Evolutionary conservation across 2,329 filamentous ascomycete genomes (phyloP).

Genomic region (Neocatenulostroma microsporum): DNA sequence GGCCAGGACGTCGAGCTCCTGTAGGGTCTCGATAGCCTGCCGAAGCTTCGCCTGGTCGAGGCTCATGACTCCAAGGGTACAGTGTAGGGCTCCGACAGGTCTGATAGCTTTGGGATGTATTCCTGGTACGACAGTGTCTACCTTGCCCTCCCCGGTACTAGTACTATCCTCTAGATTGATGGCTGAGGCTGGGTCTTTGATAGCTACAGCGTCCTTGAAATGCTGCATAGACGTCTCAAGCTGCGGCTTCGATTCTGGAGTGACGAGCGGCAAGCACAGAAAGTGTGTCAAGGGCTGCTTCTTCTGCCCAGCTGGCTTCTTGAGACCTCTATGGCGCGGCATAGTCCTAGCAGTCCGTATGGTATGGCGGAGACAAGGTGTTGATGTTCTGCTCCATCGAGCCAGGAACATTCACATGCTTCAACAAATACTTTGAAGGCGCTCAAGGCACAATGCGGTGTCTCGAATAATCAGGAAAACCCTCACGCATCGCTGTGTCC

Average conservation of each 20-base stretch:
- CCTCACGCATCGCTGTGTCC: too few species aligned
- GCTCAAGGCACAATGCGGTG: too few species aligned
- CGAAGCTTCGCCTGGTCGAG: slow-evolving; percentile 49
- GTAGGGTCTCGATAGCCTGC: slow-evolving; percentile 36
- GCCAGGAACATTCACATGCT: too few species aligned
- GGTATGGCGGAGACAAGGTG: too few species aligned
- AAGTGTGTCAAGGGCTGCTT: slow-evolving; percentile 60
- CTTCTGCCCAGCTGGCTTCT: slow-evolving; percentile 17
- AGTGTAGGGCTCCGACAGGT: slow-evolving; percentile 71
- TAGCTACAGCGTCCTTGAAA: slow-evolving; percentile 53
- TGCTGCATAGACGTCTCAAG: slow-evolving; percentile 54
- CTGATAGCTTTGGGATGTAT: slow-evolving; percentile 53
- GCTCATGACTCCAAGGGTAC: slow-evolving; percentile 82
- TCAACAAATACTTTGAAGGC: too few species aligned
- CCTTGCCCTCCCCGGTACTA: background rate
- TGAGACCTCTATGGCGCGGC: slow-evolving; percentile 3
- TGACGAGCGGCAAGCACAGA: slow-evolving; percentile 66
- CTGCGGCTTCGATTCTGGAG: slow-evolving; percentile 52
- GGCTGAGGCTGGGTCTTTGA: background rate
- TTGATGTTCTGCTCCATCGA: too few species aligned
- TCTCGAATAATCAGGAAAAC: too few species aligned
- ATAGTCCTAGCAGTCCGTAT: too few species aligned
- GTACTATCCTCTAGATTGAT: background rate
- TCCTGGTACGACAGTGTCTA: slow-evolving; percentile 1
- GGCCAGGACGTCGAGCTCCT: slow-evolving; percentile 18